phyloP scores from a whole-genome alignment of 1,284 basidiomycete species.

The Trametes sp. region DNA sequence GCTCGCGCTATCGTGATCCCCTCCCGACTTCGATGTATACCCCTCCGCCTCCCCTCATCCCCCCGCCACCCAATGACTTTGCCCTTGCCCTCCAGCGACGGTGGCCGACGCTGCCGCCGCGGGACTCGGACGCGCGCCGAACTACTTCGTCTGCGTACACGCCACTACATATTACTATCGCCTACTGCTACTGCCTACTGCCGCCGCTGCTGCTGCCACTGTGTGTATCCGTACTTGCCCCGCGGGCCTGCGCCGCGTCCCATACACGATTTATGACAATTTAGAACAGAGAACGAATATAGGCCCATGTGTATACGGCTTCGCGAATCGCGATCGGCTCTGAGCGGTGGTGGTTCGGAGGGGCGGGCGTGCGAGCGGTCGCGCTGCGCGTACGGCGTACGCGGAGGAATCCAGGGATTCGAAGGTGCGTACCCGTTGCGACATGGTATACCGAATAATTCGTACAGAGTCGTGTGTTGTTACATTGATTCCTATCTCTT shows the following conservation, averaged over 20 bases:
- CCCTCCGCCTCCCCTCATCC: too few species aligned
- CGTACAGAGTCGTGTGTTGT: too few species aligned
- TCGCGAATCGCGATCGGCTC: too few species aligned
- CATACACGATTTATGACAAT: not conserved
- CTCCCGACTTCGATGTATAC: conserved; percentile 5
- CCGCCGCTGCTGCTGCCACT: not conserved
- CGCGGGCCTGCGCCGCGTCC: not conserved
- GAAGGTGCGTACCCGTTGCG: too few species aligned
- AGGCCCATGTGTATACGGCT: not conserved
- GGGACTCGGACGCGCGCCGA: conserved; percentile 10
- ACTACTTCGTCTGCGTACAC: conserved; percentile 13
- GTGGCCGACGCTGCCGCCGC: conserved; percentile 7
- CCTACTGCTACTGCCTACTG: conserved; percentile 1
- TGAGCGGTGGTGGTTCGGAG: too few species aligned
- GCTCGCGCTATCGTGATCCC: conserved; percentile 17
- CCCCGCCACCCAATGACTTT: not conserved
- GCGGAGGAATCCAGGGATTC: too few species aligned
- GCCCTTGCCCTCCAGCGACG: not conserved
- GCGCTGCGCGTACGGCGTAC: too few species aligned
- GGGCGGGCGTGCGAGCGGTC: too few species aligned
- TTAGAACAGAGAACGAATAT: not conserved
- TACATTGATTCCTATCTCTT: too few species aligned
- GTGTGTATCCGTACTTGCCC: conserved; percentile 3
- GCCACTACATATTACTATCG: conserved; percentile 6
- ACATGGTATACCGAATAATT: too few species aligned